A percentile compares a stretch with the other conserved stretches of the same genome.
Evolutionary conservation across 176 grass and related monocot species (phyloP).

Genomic region (Areca catechu): DNA sequence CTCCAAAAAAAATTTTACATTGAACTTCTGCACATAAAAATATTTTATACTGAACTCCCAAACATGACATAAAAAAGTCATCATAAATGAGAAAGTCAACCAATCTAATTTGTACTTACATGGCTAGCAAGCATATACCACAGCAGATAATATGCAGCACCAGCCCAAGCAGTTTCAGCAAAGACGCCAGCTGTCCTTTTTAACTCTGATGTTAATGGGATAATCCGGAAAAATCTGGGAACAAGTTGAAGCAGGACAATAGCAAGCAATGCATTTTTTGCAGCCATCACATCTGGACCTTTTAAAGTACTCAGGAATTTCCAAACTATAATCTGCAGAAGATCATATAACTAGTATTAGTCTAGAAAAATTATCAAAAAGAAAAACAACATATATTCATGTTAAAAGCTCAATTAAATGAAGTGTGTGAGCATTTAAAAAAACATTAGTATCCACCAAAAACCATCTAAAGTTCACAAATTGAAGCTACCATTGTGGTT

Average conservation of each 20-base stretch:
- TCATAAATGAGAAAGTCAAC: neutral
- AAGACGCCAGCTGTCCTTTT: conserved; percentile 59
- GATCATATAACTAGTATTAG: neutral
- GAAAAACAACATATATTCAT: too few relatives aligned
- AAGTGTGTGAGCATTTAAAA: too few relatives aligned
- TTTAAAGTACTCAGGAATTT: conserved; percentile 34
- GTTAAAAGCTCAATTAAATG: too few relatives aligned
- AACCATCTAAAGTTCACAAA: too few relatives aligned
- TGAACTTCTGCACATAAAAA: too few relatives aligned
- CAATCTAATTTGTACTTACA: conserved; percentile 28
- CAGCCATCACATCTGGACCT: conserved; percentile 32
- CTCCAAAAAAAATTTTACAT: too few relatives aligned
- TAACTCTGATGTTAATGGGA: conserved; percentile 64
- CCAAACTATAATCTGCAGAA: conserved; percentile 38
- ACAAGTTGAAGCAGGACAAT: conserved; percentile 54
- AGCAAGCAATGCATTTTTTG: conserved; percentile 52
- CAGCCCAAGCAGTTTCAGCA: conserved; percentile 61
- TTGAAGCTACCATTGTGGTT: too few relatives aligned
- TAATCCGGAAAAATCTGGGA: conserved; percentile 47
- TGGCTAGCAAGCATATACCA: conserved; percentile 85
- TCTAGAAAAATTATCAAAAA: too few relatives aligned
- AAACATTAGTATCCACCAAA: too few relatives aligned
- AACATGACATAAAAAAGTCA: neutral
- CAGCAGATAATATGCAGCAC: conserved; percentile 69
- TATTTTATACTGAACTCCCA: too few relatives aligned